Conservation (phyloP, 306 rosid genomes). For the Betula pendula region DNA sequence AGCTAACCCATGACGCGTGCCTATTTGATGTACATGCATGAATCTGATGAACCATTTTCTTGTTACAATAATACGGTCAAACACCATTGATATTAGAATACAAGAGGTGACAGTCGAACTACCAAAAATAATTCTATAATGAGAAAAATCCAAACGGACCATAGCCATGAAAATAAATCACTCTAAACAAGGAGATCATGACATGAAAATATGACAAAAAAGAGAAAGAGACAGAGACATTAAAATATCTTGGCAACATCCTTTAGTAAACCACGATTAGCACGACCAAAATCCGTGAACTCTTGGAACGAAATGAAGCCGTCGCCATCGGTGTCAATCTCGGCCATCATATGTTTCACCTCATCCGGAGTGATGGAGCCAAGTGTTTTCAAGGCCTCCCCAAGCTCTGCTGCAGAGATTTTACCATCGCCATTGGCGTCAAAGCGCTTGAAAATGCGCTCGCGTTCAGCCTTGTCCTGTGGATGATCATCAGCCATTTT, state of each 20-base stretch:
- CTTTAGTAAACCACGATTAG: slow-evolving; percentile 63
- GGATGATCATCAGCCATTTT: slow-evolving; percentile 43
- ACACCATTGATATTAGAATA: no score
- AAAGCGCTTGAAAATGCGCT: slow-evolving; percentile 66
- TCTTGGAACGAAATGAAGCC: slow-evolving; percentile 70
- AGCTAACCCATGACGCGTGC: no score
- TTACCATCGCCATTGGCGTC: slow-evolving; percentile 69
- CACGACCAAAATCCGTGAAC: slow-evolving; percentile 52
- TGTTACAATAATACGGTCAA: no score
- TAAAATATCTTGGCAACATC: slow-evolving; percentile 65
- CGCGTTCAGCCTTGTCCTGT: slow-evolving; percentile 48
- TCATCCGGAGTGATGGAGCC: slow-evolving; percentile 61
- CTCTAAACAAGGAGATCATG: no score
- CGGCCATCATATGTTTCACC: slow-evolving; percentile 66
- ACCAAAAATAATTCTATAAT: no score
- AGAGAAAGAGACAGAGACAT: no score
- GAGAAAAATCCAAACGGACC: no score
- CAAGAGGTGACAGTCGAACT: no score
- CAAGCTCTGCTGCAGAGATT: slow-evolving; percentile 71
- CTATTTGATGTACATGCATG: no score
- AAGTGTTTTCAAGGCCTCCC: slow-evolving; percentile 58
- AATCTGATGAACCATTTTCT: no score
- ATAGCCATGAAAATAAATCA: no score
- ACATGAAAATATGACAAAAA: no score
- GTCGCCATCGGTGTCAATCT: slow-evolving; percentile 70